phyloP scores from a whole-genome alignment of 306 rosid genomes.

The Sphenostylis stenocarpa region DNA sequence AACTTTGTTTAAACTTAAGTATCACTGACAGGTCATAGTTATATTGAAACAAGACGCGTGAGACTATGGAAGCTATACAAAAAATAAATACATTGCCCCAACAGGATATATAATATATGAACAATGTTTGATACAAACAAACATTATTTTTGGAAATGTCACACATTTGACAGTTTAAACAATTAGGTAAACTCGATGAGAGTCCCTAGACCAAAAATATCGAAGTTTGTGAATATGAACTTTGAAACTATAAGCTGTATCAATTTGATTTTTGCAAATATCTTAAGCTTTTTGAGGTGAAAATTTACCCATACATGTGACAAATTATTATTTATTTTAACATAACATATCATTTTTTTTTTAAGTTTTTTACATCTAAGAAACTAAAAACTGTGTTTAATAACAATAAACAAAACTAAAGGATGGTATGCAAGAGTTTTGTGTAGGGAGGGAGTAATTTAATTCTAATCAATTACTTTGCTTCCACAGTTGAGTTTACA shows the following conservation, averaged over 20 bases:
- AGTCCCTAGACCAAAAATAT: neutral
- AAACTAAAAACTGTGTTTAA: too few relatives aligned
- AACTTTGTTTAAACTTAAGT: too few relatives aligned
- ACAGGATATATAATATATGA: neutral
- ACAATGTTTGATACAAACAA: neutral
- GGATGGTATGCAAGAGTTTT: neutral
- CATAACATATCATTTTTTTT: too few relatives aligned
- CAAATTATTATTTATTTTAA: neutral
- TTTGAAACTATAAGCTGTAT: neutral
- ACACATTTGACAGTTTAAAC: neutral
- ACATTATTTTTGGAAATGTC: neutral
- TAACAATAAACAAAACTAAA: neutral
- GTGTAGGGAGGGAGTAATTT: neutral
- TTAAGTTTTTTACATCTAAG: too few relatives aligned
- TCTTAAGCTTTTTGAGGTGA: neutral
- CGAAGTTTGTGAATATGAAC: neutral
- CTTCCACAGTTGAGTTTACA: constrained; percentile 36
- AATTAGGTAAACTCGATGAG: neutral
- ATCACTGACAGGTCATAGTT: neutral
- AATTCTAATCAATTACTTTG: constrained; percentile 23
- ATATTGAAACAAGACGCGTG: neutral
- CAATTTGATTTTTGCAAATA: neutral
- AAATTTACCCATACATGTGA: neutral
- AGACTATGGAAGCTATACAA: neutral
- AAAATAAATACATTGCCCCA: neutral